Evolutionary conservation across 2,329 filamentous ascomycete genomes (phyloP).

Genomic region (Clarireedia sp.): DNA sequence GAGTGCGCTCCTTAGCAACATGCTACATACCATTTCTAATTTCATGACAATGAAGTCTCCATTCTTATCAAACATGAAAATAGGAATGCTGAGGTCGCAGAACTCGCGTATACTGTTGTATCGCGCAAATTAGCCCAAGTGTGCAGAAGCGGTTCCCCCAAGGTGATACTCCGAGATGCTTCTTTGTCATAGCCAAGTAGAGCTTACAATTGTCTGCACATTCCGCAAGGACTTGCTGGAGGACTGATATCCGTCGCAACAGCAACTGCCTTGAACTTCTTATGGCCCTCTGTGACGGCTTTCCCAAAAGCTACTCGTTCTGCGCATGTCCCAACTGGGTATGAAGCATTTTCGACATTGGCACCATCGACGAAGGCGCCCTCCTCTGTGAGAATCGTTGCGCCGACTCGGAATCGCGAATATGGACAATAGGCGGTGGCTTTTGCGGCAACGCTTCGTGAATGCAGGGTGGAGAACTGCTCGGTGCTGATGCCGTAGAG

Average conservation of each 20-base stretch:
- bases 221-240: slow-evolving; percentile 76
- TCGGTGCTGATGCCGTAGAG: slow-evolving; percentile 45
- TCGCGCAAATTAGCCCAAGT: not conserved
- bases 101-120: slow-evolving; percentile 64
- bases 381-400: slow-evolving; percentile 58
- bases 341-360: slow-evolving; percentile 85
- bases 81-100: slow-evolving; percentile 57
- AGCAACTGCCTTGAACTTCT: slow-evolving; percentile 66
- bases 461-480: slow-evolving; percentile 58
- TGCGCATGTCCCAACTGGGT: slow-evolving; percentile 91
- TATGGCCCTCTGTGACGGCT: slow-evolving; percentile 50
- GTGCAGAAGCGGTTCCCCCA: too few relatives aligned
- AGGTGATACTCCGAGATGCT: not conserved
- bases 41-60: slow-evolving; percentile 63
- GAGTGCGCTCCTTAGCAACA: not conserved
- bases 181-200: not conserved
- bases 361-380: slow-evolving; percentile 54
- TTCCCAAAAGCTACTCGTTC: slow-evolving; percentile 83
- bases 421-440: slow-evolving; percentile 67
- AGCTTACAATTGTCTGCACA: slow-evolving; percentile 84
- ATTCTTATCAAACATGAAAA: slow-evolving; percentile 89
- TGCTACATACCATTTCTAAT: slow-evolving; percentile 51
- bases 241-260: slow-evolving; percentile 73
- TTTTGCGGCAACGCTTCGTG: slow-evolving; percentile 68
- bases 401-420: slow-evolving; percentile 75